Evolutionary conservation across 768 basidiomycete genomes (phyloP).

Genomic region (Russula earlei): DNA sequence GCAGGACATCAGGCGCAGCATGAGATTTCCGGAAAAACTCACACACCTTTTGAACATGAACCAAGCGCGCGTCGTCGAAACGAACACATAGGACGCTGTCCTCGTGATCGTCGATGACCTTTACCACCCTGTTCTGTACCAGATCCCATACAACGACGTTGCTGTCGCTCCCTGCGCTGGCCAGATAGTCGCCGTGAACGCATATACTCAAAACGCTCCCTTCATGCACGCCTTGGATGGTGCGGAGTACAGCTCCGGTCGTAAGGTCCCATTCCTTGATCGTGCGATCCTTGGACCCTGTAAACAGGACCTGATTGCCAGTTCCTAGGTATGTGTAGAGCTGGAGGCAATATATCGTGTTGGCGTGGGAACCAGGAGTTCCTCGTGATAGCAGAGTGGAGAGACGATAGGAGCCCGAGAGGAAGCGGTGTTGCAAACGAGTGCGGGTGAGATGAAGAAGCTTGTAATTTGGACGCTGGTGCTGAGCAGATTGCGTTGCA

Average conservation of each 20-base stretch:
- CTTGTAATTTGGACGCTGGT: conserved; percentile 51
- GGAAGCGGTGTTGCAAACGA: conserved; percentile 53
- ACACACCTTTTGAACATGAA: conserved; percentile 75
- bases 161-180: conserved; percentile 68
- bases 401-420: conserved; percentile 45
- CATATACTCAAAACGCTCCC: conserved; percentile 71
- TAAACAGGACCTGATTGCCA: conserved; percentile 61
- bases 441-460: conserved; percentile 64
- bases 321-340: conserved; percentile 64
- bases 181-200: conserved; percentile 53
- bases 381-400: conserved; percentile 51
- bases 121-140: conserved; percentile 39
- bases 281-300: conserved; percentile 68
- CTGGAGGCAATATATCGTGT: conserved; percentile 73
- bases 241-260: conserved; percentile 53
- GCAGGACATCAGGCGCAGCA: conserved; percentile 10
- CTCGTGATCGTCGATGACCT: conserved; percentile 55
- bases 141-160: conserved; percentile 66
- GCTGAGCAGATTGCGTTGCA: conserved; percentile 24
- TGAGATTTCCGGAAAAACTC: not conserved
- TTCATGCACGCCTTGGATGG: conserved; percentile 53
- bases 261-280: conserved; percentile 69
- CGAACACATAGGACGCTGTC: conserved; percentile 77
- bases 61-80: conserved; percentile 52
- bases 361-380: conserved; percentile 45